Evolutionary conservation across 139 green algal species (phyloP), one percentile per base, ranked within the genome.

Genomic region (Coelastrella sp.): DNA sequence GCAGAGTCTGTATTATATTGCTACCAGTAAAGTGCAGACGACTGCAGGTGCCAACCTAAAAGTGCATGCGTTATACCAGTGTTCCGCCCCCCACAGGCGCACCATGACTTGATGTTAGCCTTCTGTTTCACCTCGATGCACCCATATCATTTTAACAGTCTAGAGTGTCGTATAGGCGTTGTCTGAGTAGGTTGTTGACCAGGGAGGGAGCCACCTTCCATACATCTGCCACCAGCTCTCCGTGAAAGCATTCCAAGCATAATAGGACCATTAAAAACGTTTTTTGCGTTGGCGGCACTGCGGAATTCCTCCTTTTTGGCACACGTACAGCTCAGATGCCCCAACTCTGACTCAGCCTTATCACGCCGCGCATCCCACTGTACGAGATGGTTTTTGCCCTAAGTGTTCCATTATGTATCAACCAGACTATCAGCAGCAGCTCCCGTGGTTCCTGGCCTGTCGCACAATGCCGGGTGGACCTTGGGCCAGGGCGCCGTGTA

Each of bases 331-430:
- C 53, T 64, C 53, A 64, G 53, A 64, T 64, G 53, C 53, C 53
- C 30, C 17, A 19, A 6, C 30, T 64, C 53, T 64, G 53, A 64
- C 53, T 64, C 53, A 64, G 53, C 53, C 30, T 21, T 21, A 64
- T 32, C 53, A 64, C 53, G 43, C 38, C 37, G 68, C 68, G 38
- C 34, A 38, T 5, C 23, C 21, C 37, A 15, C 27, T 48, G 35
- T 34, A 23, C 53, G 38, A 19, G n/a, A 79, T 79, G 71, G 71
- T 79, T 53, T 79, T 79, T 79, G 38, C 71, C 45, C 57, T 77
- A 79, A 41, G 41, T n/a, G 71, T 79, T 15, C 71, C 71, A 79
- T 41, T 41, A 6, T 79, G n/a, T 11, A 79, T 79, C n/a, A 79
- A 79, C 43, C 38, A 79, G 7, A 53, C 41, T 23, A 19, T 79